Conservation (phyloP, 1,284 basidiomycete species). For the Bondarzewia mesenterica region DNA sequence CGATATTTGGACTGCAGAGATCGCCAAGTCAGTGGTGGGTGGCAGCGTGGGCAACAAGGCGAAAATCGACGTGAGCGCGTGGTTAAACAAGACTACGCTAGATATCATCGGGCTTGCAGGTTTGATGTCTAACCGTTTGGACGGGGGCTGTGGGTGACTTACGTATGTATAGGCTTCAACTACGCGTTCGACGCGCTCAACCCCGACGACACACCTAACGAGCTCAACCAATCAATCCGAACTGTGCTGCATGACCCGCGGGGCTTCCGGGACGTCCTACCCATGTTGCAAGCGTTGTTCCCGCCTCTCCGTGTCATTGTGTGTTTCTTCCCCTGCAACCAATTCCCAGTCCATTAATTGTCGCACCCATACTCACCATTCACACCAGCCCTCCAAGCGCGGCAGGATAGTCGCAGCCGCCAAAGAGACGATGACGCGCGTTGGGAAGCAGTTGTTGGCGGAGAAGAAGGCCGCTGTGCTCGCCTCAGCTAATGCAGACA, state of each 20-base stretch:
- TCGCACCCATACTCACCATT: conserved; percentile 15
- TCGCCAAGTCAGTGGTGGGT: no score
- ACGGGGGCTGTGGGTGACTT: background rate
- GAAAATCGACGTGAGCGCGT: conserved; percentile 27
- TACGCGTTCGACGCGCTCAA: conserved; percentile 38
- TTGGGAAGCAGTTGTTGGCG: conserved; percentile 31
- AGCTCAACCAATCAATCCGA: conserved; percentile 31
- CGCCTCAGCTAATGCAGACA: background rate
- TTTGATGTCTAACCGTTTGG: conserved; percentile 2
- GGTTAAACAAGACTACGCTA: conserved; percentile 36
- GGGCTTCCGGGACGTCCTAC: conserved; percentile 1
- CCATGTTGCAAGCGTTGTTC: background rate
- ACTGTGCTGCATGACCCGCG: conserved; percentile 12
- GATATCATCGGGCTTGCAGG: conserved; percentile 45
- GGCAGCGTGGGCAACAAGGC: background rate
- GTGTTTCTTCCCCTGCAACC: background rate
- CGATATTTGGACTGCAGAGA: conserved; percentile 14
- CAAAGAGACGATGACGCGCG: conserved; percentile 13
- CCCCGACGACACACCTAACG: conserved; percentile 20
- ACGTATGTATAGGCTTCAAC: conserved; percentile 33
- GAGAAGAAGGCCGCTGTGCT: conserved; percentile 32
- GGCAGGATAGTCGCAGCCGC: background rate
- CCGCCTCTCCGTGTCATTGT: conserved; percentile 10
- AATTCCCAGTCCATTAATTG: no score
- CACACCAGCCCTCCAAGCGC: conserved; percentile 8